Percentiles rank a stretch among this genome's conserved stretches.
Conservation (phyloP, 768 basidiomycete species). For the Exsudoporus frostii region DNA sequence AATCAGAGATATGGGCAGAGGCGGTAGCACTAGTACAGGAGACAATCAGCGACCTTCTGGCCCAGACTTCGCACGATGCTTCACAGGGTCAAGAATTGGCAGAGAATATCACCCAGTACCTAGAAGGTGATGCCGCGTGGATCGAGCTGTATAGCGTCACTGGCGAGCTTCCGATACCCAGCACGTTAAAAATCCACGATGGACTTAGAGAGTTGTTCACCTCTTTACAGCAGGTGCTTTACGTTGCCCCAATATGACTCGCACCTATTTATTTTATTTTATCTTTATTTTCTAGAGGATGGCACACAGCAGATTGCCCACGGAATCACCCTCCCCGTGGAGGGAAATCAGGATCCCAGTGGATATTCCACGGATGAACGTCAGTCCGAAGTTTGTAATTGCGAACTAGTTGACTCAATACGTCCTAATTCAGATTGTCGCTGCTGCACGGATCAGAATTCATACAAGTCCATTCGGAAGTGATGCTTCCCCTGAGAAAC, state of each 20-base stretch:
- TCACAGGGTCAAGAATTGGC: conserved; percentile 44
- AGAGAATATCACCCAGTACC: conserved; percentile 49
- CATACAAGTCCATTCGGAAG: conserved; percentile 43
- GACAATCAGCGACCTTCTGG: conserved; percentile 42
- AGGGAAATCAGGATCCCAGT: conserved; percentile 78
- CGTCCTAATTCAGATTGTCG: conserved; percentile 52
- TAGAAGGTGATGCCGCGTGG: conserved; percentile 66
- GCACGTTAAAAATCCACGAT: conserved; percentile 29
- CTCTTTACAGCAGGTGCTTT: conserved; percentile 33
- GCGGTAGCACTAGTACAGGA: conserved; percentile 59
- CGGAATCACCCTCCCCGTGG: conserved; percentile 48
- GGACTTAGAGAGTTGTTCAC: conserved; percentile 24
- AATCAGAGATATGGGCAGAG: conserved; percentile 42
- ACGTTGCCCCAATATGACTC: conserved; percentile 15
- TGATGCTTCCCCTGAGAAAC: conserved; percentile 24
- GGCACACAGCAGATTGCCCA: conserved; percentile 39
- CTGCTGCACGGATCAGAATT: conserved; percentile 53
- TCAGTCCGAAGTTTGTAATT: conserved; percentile 35
- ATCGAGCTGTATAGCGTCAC: conserved; percentile 67
- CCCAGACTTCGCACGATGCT: conserved; percentile 32
- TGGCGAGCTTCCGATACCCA: conserved; percentile 63
- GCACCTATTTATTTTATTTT: conserved; percentile 29
- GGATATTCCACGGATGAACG: conserved; percentile 80
- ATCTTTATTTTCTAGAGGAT: conserved; percentile 30
- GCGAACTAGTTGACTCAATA: conserved; percentile 3